phyloP scores from a whole-genome alignment of 2,329 filamentous ascomycete genomes.

The Aspergillus latus region DNA sequence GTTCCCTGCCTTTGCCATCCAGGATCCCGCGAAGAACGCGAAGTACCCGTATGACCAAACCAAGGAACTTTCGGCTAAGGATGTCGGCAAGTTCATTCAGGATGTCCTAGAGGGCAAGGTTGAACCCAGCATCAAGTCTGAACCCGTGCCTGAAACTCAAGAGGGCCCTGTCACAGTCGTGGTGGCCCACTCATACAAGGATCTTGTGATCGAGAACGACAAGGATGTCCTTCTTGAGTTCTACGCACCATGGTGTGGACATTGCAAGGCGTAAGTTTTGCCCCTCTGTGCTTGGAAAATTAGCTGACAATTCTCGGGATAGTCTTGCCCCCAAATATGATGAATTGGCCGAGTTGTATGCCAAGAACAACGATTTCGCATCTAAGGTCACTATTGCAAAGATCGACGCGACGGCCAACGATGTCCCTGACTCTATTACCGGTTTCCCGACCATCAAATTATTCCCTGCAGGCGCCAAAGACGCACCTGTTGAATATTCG shows the following conservation, averaged over 20 bases:
- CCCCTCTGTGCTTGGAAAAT: not conserved
- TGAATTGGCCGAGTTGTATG: constrained; percentile 60
- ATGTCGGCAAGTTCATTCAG: constrained; percentile 79
- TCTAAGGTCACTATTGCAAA: constrained; percentile 72
- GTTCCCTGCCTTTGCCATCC: constrained; percentile 97
- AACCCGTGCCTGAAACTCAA: constrained; percentile 91
- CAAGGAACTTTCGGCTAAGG: constrained; percentile 70
- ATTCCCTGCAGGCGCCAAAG: constrained; percentile 87
- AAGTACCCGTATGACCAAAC: constrained; percentile 94
- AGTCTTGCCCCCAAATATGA: constrained; percentile 67
- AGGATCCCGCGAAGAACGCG: constrained; percentile 90
- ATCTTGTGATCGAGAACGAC: constrained; percentile 84
- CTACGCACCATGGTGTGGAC: constrained; percentile 84
- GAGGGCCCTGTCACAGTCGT: constrained; percentile 84
- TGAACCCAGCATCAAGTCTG: constrained; percentile 96
- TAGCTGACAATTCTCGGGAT: constrained; percentile 12
- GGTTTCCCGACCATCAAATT: constrained; percentile 99
- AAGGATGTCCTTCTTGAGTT: constrained; percentile 99
- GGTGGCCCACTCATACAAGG: constrained; percentile 90
- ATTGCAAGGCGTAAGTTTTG: constrained; percentile 62
- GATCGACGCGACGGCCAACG: constrained; percentile 94
- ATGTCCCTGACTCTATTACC: constrained; percentile 93
- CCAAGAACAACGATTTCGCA: constrained; percentile 48
- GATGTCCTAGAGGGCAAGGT: constrained; percentile 84
- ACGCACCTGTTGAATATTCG: constrained; percentile 78